Conservation (phyloP, 2,329 filamentous ascomycete species). For the Akanthomyces dipterigenus region DNA sequence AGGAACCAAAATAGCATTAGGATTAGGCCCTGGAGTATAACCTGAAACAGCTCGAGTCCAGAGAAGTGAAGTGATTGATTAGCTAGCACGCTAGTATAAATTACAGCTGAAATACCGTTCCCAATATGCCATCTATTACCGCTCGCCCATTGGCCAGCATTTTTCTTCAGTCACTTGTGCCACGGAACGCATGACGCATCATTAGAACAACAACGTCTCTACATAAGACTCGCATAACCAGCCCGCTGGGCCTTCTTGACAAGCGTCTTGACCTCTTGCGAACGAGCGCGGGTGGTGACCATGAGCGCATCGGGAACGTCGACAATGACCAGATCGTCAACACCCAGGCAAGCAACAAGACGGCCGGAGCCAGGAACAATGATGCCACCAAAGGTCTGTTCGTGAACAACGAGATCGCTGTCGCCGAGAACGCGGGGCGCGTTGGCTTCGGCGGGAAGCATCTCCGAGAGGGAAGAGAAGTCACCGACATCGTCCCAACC, state of each 20-base stretch:
- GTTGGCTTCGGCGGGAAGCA: constrained; percentile 21
- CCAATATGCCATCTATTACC: constrained; percentile 8
- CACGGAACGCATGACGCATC: constrained; percentile 2
- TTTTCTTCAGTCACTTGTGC: constrained; percentile 5
- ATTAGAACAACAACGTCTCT: constrained; percentile 10
- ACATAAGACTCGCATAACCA: constrained; percentile 19
- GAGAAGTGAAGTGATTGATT: constrained; percentile 12
- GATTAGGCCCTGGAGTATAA: neutral
- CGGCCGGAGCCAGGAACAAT: constrained; percentile 21
- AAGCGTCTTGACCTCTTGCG: constrained; percentile 22
- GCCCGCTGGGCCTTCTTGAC: constrained; percentile 21
- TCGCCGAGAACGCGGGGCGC: constrained; percentile 19
- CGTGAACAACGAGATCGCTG: constrained; percentile 19
- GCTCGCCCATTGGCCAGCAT: neutral
- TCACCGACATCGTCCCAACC: constrained; percentile 24
- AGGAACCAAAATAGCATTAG: neutral
- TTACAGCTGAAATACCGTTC: constrained; percentile 11
- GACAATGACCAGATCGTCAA: constrained; percentile 22
- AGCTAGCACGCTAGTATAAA: constrained; percentile 13
- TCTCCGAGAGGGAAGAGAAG: constrained; percentile 21
- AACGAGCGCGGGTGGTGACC: constrained; percentile 21
- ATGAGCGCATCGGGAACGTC: constrained; percentile 22
- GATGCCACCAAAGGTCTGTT: constrained; percentile 21
- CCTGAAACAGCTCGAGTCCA: neutral
- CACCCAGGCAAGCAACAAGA: constrained; percentile 20